phyloP scores from a whole-genome alignment of 2,329 filamentous ascomycete species.

The Penicillium sp. region DNA sequence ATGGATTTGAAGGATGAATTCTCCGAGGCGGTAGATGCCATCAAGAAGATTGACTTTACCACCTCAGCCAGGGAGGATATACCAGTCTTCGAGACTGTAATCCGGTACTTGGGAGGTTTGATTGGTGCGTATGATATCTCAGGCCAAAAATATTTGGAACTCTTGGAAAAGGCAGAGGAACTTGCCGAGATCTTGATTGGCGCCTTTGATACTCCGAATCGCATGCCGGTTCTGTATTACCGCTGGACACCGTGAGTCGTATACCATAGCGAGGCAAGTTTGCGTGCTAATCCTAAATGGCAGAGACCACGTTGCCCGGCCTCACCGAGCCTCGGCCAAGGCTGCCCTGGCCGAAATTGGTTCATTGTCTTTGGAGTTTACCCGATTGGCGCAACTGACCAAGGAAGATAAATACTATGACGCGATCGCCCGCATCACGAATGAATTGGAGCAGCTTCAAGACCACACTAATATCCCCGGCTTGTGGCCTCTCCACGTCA shows the following conservation, averaged over 20 bases:
- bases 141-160: constrained; percentile 62
- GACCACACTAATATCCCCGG: constrained; percentile 68
- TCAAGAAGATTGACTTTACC: constrained; percentile 79
- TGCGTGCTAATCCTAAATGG: constrained; percentile 2
- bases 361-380: constrained; percentile 83
- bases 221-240: constrained; percentile 84
- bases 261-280: neutral
- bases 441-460: constrained; percentile 74
- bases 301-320: constrained; percentile 56
- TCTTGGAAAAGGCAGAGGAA: constrained; percentile 76
- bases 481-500: constrained; percentile 74
- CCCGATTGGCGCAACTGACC: constrained; percentile 80
- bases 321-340: constrained; percentile 58
- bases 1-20: constrained; percentile 79
- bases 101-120: constrained; percentile 85
- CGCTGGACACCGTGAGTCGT: constrained; percentile 64
- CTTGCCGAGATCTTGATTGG: constrained; percentile 78
- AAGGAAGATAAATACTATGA: constrained; percentile 82
- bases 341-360: constrained; percentile 69
- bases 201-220: constrained; percentile 87
- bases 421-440: constrained; percentile 79
- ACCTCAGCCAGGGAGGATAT: constrained; percentile 66
- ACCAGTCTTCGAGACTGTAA: constrained; percentile 89
- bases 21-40: constrained; percentile 68
- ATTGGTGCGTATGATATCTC: constrained; percentile 85